Evolutionary conservation across 2,329 filamentous ascomycete species (phyloP).

Genomic region (Amauroascus niger): DNA sequence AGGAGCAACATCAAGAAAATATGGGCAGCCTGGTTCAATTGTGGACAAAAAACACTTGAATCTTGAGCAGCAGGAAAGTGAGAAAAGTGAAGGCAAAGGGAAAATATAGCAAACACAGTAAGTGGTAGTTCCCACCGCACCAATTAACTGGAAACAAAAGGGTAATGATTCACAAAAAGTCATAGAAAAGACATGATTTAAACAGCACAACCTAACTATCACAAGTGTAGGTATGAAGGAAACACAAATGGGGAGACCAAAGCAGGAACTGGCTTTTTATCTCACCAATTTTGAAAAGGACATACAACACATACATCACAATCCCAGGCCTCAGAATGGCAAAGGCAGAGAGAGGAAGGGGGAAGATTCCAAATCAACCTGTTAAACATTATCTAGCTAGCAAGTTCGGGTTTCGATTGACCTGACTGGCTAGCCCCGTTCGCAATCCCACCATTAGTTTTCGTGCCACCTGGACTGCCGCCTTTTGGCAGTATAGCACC

Average conservation of each 20-base stretch:
- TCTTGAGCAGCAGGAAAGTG: too few species aligned
- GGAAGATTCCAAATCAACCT: neutral
- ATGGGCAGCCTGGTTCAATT: too few species aligned
- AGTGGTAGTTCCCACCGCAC: too few species aligned
- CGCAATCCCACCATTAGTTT: slow-evolving; percentile 1
- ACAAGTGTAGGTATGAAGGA: neutral
- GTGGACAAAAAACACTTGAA: too few species aligned
- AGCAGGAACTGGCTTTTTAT: neutral
- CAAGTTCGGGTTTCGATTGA: slow-evolving; percentile 7
- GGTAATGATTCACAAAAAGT: too few species aligned
- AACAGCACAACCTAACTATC: too few species aligned
- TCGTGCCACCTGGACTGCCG: slow-evolving; percentile 19
- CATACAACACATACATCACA: neutral
- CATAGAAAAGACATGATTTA: too few species aligned
- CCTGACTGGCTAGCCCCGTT: slow-evolving; percentile 11
- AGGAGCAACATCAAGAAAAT: too few species aligned
- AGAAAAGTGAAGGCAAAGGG: too few species aligned
- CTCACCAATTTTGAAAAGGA: neutral
- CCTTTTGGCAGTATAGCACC: slow-evolving; percentile 26
- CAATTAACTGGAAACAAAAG: too few species aligned
- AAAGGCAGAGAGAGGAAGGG: neutral
- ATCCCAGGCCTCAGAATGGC: neutral
- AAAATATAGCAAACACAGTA: too few species aligned
- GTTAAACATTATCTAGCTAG: neutral
- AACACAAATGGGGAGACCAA: neutral